A percentile compares a stretch with the other conserved stretches of the same genome.
phyloP scores from a whole-genome alignment of 352 stramenopile genomes.

The Globisporangium rhizosaccharum region DNA sequence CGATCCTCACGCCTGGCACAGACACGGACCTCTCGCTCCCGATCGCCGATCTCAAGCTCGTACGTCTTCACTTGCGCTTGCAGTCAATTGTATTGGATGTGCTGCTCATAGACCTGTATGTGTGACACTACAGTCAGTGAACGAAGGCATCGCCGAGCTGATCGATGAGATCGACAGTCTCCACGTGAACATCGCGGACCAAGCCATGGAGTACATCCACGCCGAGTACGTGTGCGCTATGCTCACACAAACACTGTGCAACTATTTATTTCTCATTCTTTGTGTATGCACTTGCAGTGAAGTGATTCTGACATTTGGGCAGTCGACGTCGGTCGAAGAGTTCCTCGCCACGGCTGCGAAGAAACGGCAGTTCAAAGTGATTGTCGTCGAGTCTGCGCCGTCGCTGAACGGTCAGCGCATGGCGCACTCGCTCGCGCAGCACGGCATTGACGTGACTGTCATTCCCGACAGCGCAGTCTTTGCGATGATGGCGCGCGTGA shows the following conservation, averaged over 20 bases:
- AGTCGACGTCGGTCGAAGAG: constrained; percentile 89
- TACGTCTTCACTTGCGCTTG: constrained; percentile 15
- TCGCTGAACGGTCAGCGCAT: constrained; percentile 89
- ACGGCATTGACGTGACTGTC: constrained; percentile 92
- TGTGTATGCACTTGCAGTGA: constrained; percentile 46
- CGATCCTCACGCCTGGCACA: constrained; percentile 73
- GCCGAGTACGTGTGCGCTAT: constrained; percentile 72
- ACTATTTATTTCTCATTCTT: neutral
- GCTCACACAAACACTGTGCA: neutral
- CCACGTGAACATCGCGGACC: constrained; percentile 95
- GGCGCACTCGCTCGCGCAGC: constrained; percentile 86
- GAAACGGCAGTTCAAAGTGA: constrained; percentile 95
- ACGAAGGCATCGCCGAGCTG: constrained; percentile 94
- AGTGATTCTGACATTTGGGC: constrained; percentile 94
- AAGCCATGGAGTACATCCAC: constrained; percentile 96
- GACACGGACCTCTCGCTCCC: constrained; percentile 80
- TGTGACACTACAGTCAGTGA: constrained; percentile 67
- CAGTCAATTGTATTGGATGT: neutral
- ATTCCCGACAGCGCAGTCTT: constrained; percentile 97
- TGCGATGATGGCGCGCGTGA: constrained; percentile 97
- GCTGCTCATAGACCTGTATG: neutral
- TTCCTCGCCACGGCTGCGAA: constrained; percentile 87
- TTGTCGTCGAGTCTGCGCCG: constrained; percentile 92
- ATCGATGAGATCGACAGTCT: constrained; percentile 94
- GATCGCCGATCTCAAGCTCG: constrained; percentile 77